phyloP scores from a whole-genome alignment of 2,329 filamentous ascomycete genomes.

The Trichoderma afroharzianum region DNA sequence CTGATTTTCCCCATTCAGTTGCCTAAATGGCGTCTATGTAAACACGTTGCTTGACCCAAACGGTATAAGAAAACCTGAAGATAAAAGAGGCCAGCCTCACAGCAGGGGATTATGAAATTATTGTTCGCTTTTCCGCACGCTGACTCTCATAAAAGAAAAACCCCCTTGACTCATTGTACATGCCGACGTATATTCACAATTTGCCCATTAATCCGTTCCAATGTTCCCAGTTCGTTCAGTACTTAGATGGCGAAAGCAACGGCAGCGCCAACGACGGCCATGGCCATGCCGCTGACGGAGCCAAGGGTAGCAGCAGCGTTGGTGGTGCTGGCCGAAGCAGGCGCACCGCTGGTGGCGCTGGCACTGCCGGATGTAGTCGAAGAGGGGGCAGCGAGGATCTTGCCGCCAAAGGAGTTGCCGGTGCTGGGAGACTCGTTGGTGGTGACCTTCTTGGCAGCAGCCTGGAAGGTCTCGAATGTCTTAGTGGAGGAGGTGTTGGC shows the following conservation, averaged over 20 bases:
- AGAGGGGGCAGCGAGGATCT: neutral
- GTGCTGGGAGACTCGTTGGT: slow-evolving; percentile 2
- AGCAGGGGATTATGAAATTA: neutral
- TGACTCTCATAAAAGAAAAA: neutral
- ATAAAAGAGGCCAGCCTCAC: neutral
- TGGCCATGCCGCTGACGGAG: slow-evolving; percentile 5
- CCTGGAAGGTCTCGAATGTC: slow-evolving; percentile 12
- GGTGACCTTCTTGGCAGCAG: neutral
- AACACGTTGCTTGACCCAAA: neutral
- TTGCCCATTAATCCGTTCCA: neutral
- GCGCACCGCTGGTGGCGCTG: neutral
- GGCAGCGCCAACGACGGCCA: slow-evolving; percentile 12
- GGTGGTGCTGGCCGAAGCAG: neutral
- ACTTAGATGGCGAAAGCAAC: slow-evolving; percentile 10
- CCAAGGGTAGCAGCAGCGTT: neutral
- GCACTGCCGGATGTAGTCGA: neutral
- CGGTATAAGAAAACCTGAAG: neutral
- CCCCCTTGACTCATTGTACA: neutral
- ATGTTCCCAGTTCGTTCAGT: neutral
- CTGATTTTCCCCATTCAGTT: neutral
- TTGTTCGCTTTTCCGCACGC: neutral
- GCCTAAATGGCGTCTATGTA: slow-evolving; percentile 4
- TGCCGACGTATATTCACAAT: neutral
- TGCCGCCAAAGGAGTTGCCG: slow-evolving; percentile 3
- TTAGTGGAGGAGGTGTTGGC: neutral